Evolutionary conservation across 805 yeast genomes (phyloP), one percentile per base, ranked within the genome.

Genomic region (Yamadazyma kitorensis): DNA sequence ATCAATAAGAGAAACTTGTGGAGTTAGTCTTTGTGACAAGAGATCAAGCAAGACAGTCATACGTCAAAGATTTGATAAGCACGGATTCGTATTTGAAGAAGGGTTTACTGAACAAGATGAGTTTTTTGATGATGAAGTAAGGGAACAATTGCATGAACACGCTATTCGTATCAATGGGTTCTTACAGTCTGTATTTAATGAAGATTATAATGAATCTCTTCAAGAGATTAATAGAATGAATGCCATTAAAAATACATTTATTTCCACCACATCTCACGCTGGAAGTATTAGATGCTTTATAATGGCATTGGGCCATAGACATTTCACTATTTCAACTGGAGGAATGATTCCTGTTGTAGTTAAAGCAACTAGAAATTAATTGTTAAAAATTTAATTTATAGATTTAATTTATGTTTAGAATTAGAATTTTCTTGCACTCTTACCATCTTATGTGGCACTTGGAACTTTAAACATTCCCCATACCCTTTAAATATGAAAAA

Each of bases 261-360:
- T 64, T 35, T 68, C 70, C 12, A 55, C 72, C n/a, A 72, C 80
- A 10, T 59, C 70, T n/a, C 80, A 75, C 45, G 69, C 75, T 16
- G 80, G 79, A 1, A 62, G 71, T 16, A 72, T 74, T 25, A 51
- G 73, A 28, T 60, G 72, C 8, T 64, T 73, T 33, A 52, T 74
- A 20, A 44, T 58, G 41, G 78, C 65, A 2, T 46, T 68, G 32
- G 63, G 68, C 4, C 85, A 80, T 50, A 64, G 83, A 37, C 60
- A 65, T n/a, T 72, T 78, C 47, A 66, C 77, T 16, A 70, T 80
- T 28, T 71, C 78, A 20, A 78, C 85, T 1, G 84, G 85, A 6
- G 81, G 82, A n/a, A 70, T 78, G 67, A 74, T 80, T 10, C 79
- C 80, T 3, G 61, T 75, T 19, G 74, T 78, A 3, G 68, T 79